Evolutionary conservation across 1,284 basidiomycete species (phyloP).

Genomic region (Cystobasidiaceae sp.): DNA sequence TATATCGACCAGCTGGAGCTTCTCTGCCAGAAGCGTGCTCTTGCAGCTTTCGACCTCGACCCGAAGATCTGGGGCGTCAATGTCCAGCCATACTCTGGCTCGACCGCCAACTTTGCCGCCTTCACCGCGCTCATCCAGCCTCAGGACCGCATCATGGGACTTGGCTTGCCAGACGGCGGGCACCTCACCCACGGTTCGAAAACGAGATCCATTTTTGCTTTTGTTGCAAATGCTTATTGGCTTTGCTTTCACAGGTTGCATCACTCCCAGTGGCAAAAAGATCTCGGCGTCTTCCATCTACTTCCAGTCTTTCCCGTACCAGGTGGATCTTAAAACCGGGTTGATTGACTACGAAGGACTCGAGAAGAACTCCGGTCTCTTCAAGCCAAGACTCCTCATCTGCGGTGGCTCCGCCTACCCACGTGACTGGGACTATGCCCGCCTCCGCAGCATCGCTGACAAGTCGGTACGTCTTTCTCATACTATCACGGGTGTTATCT

Average conservation of each 20-base stretch:
- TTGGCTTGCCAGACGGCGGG: slow-evolving; percentile 95
- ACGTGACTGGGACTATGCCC: slow-evolving; percentile 91
- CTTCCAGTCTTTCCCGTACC: slow-evolving; percentile 98
- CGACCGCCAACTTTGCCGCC: slow-evolving; percentile 91
- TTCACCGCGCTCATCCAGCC: slow-evolving; percentile 95
- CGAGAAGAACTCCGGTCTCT: slow-evolving; percentile 82
- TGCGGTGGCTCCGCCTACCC: slow-evolving; percentile 99
- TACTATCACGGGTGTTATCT: slow-evolving; percentile 51
- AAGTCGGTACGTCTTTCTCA: slow-evolving; percentile 64
- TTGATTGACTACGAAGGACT: slow-evolving; percentile 86
- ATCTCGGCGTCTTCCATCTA: slow-evolving; percentile 99
- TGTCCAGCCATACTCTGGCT: slow-evolving; percentile 79
- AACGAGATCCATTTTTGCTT: background rate
- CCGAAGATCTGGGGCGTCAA: slow-evolving; percentile 89
- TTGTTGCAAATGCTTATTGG: background rate
- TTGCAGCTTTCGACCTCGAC: slow-evolving; percentile 95
- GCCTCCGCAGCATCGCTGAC: slow-evolving; percentile 75
- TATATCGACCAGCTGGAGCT: slow-evolving; percentile 94
- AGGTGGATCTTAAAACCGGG: slow-evolving; percentile 75
- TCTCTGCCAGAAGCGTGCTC: slow-evolving; percentile 90
- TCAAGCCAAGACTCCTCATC: slow-evolving; percentile 93
- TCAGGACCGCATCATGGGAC: slow-evolving; percentile 98
- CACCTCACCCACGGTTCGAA: slow-evolving; percentile 58
- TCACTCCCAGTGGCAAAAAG: slow-evolving; percentile 76
- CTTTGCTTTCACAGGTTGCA: slow-evolving; percentile 30